Evolutionary conservation across 2,329 filamentous ascomycete genomes (phyloP).

Genomic region (Ceratocystis huliohia): DNA sequence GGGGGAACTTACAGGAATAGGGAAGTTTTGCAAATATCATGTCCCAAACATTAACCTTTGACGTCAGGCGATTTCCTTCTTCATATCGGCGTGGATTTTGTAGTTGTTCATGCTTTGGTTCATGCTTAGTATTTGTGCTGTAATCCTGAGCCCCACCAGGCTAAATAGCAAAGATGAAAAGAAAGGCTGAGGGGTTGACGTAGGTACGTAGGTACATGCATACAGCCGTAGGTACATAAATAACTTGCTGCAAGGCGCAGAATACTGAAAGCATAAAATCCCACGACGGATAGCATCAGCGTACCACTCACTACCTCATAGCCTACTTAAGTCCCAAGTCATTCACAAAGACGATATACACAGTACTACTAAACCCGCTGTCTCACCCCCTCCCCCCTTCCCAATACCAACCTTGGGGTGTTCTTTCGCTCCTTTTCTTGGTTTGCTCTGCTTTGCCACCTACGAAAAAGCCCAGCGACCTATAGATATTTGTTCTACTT

Average conservation of each 20-base stretch:
- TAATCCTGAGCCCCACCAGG: neutral
- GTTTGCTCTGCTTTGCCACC: neutral
- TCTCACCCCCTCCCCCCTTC: neutral
- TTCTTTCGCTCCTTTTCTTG: neutral
- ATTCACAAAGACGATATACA: neutral
- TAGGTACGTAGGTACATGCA: neutral
- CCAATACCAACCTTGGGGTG: neutral
- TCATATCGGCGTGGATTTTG: neutral
- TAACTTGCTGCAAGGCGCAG: neutral
- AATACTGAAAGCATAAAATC: neutral
- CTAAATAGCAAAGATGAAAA: neutral
- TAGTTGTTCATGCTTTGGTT: neutral
- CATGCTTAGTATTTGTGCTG: neutral
- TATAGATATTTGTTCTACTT: neutral
- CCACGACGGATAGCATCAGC: neutral
- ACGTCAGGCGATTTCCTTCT: neutral
- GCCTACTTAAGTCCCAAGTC: neutral
- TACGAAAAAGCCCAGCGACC: neutral
- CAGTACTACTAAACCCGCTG: neutral
- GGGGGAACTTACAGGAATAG: neutral
- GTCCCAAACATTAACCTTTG: neutral
- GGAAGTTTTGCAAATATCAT: neutral
- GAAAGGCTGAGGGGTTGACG: neutral
- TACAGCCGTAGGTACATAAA: neutral
- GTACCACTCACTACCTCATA: neutral